Conservation (phyloP, 306 rosid genomes). For the Carpinus viminea region DNA sequence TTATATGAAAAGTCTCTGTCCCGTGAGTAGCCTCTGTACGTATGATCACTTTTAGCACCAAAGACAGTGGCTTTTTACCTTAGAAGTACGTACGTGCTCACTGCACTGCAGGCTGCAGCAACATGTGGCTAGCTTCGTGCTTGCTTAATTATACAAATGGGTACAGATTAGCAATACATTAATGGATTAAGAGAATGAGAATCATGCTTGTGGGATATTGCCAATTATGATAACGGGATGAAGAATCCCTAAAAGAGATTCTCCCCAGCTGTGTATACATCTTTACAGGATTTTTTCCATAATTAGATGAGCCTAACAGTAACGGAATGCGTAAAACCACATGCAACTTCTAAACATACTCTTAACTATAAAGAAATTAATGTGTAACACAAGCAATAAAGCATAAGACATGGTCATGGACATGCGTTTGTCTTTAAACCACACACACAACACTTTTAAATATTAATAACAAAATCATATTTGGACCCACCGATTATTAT, state of each 20-base stretch:
- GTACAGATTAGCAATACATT: slow-evolving; percentile 16
- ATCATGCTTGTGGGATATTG: slow-evolving; percentile 22
- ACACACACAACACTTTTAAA: neutral
- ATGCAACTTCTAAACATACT: too few species aligned
- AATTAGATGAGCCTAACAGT: slow-evolving; percentile 22
- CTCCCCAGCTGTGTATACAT: slow-evolving; percentile 54
- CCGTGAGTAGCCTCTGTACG: too few species aligned
- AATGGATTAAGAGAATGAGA: slow-evolving; percentile 32
- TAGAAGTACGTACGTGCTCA: slow-evolving; percentile 33
- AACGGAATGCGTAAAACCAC: neutral
- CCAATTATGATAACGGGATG: slow-evolving; percentile 3
- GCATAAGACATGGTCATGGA: slow-evolving; percentile 15
- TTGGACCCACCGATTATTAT: slow-evolving; percentile 14
- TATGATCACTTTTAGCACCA: neutral
- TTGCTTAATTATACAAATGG: slow-evolving; percentile 33
- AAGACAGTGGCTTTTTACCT: slow-evolving; percentile 26
- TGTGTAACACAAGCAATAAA: slow-evolving; percentile 1
- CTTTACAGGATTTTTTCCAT: slow-evolving; percentile 36
- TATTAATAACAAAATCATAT: neutral
- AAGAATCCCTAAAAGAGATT: slow-evolving; percentile 55
- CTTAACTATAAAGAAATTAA: neutral
- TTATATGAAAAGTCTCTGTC: slow-evolving; percentile 25
- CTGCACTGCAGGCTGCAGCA: slow-evolving; percentile 24
- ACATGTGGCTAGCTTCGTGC: slow-evolving; percentile 36
- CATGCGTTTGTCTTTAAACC: slow-evolving; percentile 18